Base-by-base conservation (phyloP, 1,284 basidiomycete genomes). In the Ceratobasidium sp. region DNA sequence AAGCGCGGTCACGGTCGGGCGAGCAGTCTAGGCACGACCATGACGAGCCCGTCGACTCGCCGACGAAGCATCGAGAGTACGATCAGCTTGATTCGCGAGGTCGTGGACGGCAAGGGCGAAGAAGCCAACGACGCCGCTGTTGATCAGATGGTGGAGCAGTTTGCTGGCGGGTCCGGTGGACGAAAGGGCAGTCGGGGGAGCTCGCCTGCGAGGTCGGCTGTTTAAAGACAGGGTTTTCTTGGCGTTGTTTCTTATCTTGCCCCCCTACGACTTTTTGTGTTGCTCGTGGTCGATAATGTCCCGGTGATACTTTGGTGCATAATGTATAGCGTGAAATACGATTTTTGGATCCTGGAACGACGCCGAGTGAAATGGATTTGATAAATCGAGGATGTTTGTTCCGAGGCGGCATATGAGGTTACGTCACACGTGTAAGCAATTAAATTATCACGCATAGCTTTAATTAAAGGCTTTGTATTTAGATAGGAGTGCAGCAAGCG, bases 21-120 rank as follows among this genome's bases (percentile, higher is more conserved):
- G 79, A 92, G 94, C 76, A 97, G 95, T 82, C 85, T 99, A 78
- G 98, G 98, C 2, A 99, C 98, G 77, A 99, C 97, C 79, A 94
- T 94, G 90, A 98, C 96, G 61, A 95, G 93, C 82, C 97, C 98
- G 11, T 96, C 94, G 82, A 99, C 93, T 77, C 88, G 98, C 79
- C 87, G 97, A 83, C 88, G 97, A 81, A 96, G 94, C 82, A 86
- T 99, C 83, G 97, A 99, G 87, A 97, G 94, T 83, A 99, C 97
- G 71, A 96, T 98, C 87, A 93, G 92, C 81, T 90, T 99, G 84
- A 98, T 99, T 82, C 92, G 96, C 84, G 94, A 94, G 80, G 94
- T 92, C 13, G 89, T 91, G 83, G 95, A 95, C 78, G 93, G 91
- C 51, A 88, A 85, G 82, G 89, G 85, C 23, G 75, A 79, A 69